Percentiles rank a stretch among this genome's conserved stretches.
Evolutionary conservation across 1,139 yeast genomes (phyloP).

Genomic region (Kodamaea fungicola): DNA sequence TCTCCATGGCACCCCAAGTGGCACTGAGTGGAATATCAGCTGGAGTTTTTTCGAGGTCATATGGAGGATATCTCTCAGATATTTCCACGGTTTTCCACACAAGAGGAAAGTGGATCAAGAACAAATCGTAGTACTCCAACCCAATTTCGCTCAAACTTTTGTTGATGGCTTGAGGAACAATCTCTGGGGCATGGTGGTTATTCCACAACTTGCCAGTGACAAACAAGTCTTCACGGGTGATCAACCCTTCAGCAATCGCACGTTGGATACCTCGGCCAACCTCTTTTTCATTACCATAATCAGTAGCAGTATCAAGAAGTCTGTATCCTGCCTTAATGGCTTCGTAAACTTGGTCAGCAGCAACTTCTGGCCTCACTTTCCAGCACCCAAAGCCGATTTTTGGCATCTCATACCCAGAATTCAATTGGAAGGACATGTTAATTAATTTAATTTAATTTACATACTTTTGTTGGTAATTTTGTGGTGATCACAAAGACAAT

Average conservation of each 20-base stretch:
- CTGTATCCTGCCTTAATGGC: conserved; percentile 72
- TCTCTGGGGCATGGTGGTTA: conserved; percentile 62
- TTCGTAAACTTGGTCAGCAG: conserved; percentile 58
- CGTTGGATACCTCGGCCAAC: conserved; percentile 64
- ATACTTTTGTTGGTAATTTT: no score
- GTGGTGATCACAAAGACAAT: no score
- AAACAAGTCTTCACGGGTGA: conserved; percentile 66
- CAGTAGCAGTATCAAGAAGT: conserved; percentile 72
- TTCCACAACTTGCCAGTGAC: conserved; percentile 82
- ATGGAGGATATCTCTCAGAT: conserved; percentile 72
- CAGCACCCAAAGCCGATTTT: conserved; percentile 65
- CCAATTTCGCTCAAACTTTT: conserved; percentile 61
- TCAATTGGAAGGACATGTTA: conserved; percentile 42
- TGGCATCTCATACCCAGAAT: conserved; percentile 61
- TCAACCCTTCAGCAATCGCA: conserved; percentile 66
- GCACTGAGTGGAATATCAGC: conserved; percentile 70
- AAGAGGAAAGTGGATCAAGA: conserved; percentile 78
- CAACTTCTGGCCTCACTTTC: conserved; percentile 56
- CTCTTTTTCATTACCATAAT: conserved; percentile 72
- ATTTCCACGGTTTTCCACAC: conserved; percentile 69
- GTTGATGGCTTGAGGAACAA: conserved; percentile 54
- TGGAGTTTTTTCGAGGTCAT: conserved; percentile 44
- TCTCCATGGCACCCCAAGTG: conserved; percentile 79
- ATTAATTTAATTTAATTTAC: no score
- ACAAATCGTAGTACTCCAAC: conserved; percentile 67